These are phyloP conservation scores for Hygrocybe punicea DNA, from an alignment of 768 basidiomycete genomes.

Conservation along the genomic window DNA sequence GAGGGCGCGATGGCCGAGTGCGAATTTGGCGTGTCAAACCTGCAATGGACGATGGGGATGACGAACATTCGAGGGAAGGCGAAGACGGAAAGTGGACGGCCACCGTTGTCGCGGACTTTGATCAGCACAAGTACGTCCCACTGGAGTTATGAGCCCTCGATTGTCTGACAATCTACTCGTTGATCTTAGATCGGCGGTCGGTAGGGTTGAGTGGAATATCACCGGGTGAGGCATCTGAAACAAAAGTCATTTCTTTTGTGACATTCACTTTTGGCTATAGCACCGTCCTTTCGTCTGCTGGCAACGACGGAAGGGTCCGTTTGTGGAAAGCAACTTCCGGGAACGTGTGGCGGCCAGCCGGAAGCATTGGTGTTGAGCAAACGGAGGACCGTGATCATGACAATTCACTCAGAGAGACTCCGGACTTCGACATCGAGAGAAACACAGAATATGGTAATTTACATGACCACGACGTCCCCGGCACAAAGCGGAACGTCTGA, in stretches of 20 bases:
- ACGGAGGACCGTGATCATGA: constrained; percentile 37
- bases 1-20: constrained; percentile 81
- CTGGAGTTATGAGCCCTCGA: not conserved
- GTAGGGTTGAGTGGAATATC: constrained; percentile 92
- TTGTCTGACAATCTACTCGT: not conserved
- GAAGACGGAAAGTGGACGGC: constrained; percentile 70
- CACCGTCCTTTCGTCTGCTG: constrained; percentile 77
- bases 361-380: constrained; percentile 79
- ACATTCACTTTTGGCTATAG: constrained; percentile 35
- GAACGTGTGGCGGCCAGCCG: constrained; percentile 80
- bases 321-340: constrained; percentile 84
- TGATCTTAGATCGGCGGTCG: constrained; percentile 59
- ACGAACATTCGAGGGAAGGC: constrained; percentile 35
- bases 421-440: constrained; percentile 6
- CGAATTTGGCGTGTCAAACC: constrained; percentile 86
- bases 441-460: not conserved
- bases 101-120: constrained; percentile 78
- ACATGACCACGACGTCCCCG: not conserved
- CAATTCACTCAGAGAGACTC: not conserved
- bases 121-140: constrained; percentile 68
- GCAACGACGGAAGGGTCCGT: constrained; percentile 78
- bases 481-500: not conserved
- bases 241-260: constrained; percentile 3
- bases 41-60: constrained; percentile 41
- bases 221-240: constrained; percentile 52